These are phyloP conservation scores for Hericium erinaceus DNA, from an alignment of 768 basidiomycete species.

Conservation along the genomic window DNA sequence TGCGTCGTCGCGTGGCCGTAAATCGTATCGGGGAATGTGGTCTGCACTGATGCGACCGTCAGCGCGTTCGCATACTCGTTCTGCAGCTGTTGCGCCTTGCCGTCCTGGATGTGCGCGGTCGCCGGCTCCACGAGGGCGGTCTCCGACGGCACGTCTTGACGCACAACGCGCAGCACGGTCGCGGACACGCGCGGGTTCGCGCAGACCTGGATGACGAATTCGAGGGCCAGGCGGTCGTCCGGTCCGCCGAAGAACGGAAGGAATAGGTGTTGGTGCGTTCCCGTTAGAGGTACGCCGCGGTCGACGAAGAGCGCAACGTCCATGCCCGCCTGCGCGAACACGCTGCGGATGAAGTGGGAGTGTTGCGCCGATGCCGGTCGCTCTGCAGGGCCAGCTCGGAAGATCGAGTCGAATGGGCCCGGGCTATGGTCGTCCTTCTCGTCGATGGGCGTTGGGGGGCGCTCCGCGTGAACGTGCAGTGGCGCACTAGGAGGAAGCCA, in stretches of 20 bases:
- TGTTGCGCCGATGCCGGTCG: slow-evolving; percentile 48
- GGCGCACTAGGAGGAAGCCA: slow-evolving; percentile 48
- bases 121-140: slow-evolving; percentile 3
- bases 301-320: slow-evolving; percentile 87
- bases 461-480: slow-evolving; percentile 9
- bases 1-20: slow-evolving; percentile 60
- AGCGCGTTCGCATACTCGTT: slow-evolving; percentile 17
- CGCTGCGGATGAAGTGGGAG: slow-evolving; percentile 74
- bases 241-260: slow-evolving; percentile 92
- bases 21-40: slow-evolving; percentile 55
- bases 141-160: slow-evolving; percentile 29
- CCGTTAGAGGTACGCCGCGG: slow-evolving; percentile 27
- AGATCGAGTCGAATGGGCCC: slow-evolving; percentile 63
- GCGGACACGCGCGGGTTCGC: slow-evolving; percentile 57
- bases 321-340: slow-evolving; percentile 59
- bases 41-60: slow-evolving; percentile 32
- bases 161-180: slow-evolving; percentile 61
- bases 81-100: slow-evolving; percentile 10
- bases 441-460: not conserved
- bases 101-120: slow-evolving; percentile 12
- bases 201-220: slow-evolving; percentile 80
- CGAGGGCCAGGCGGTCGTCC: slow-evolving; percentile 82
- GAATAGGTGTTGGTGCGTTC: slow-evolving; percentile 54
- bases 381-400: slow-evolving; percentile 27
- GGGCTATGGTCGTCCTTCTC: not conserved